Percentiles rank a stretch among this genome's conserved stretches.
phyloP scores from a whole-genome alignment of 208 protist species.

The Naegleria lovaniensis region DNA sequence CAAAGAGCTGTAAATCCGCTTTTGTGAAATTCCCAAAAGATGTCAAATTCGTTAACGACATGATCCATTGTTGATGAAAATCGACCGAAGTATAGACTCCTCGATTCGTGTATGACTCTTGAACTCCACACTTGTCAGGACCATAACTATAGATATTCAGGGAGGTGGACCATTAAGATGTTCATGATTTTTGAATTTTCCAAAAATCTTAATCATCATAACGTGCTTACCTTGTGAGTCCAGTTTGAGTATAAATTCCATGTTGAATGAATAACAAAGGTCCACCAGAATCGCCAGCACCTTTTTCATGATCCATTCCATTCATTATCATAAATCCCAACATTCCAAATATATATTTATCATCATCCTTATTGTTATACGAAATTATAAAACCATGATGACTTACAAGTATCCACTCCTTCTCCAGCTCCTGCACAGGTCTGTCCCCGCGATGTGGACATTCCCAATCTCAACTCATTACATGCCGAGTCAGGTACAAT shows the following conservation, averaged over 20 bases:
- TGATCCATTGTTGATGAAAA: not conserved
- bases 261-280: not conserved
- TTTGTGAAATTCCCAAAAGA: not conserved
- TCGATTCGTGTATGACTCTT: not conserved
- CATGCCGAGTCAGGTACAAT: not conserved
- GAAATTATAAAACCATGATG: not conserved
- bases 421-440: not conserved
- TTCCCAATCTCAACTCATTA: conserved; percentile 1
- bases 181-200: too few relatives aligned
- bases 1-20: not conserved
- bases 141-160: not conserved
- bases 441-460: not conserved
- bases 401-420: not conserved
- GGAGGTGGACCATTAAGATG: too few relatives aligned
- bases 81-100: not conserved
- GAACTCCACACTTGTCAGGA: not conserved
- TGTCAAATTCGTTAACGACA: not conserved
- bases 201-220: too few relatives aligned
- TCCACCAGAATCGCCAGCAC: not conserved
- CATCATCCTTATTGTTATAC: too few relatives aligned
- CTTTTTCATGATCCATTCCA: too few relatives aligned
- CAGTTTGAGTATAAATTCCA: not conserved
- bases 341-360: too few relatives aligned
- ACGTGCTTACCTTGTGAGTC: not conserved
- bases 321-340: too few relatives aligned